A percentile compares a stretch with the other conserved stretches of the same genome.
Evolutionary conservation across 805 yeast species (phyloP).

Genomic region (Suhomyces faveliae): DNA sequence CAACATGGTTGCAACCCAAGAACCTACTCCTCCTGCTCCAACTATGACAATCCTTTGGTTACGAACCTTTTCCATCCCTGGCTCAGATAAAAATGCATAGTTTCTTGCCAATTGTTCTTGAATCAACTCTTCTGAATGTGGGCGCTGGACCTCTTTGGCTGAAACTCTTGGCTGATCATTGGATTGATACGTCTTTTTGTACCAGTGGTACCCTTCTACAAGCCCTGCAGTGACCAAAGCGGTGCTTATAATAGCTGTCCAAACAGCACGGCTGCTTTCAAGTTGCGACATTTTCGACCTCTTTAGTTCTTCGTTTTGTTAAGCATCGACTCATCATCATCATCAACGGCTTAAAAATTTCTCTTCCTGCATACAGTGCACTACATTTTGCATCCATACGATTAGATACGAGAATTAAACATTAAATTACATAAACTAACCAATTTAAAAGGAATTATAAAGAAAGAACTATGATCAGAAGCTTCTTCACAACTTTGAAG

Average conservation of each 20-base stretch:
- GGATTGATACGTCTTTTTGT: slow-evolving; percentile 3
- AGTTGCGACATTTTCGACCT: background rate
- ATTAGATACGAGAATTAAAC: background rate
- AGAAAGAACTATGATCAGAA: background rate
- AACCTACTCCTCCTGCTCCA: slow-evolving; percentile 99
- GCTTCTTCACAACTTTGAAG: slow-evolving; percentile 55
- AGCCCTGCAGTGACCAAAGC: slow-evolving; percentile 34
- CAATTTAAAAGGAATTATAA: background rate
- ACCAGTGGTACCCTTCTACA: slow-evolving; percentile 36
- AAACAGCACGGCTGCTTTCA: slow-evolving; percentile 1
- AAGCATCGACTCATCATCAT: background rate
- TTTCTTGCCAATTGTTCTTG: slow-evolving; percentile 92
- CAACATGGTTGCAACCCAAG: slow-evolving; percentile 91
- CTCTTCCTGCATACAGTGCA: background rate
- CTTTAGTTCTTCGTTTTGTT: background rate
- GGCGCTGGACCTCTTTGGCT: slow-evolving; percentile 8
- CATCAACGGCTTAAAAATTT: slow-evolving; percentile 2
- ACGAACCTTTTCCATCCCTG: slow-evolving; percentile 75
- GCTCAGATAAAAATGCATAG: slow-evolving; percentile 86
- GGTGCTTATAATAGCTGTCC: slow-evolving; percentile 23
- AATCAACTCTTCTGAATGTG: slow-evolving; percentile 62
- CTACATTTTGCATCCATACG: slow-evolving; percentile 2
- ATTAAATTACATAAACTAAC: background rate
- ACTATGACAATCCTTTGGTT: slow-evolving; percentile 70
- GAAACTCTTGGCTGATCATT: slow-evolving; percentile 1